Base-by-base conservation (phyloP, 2,329 filamentous ascomycete genomes). In the Scleromitrula shiraiana region DNA sequence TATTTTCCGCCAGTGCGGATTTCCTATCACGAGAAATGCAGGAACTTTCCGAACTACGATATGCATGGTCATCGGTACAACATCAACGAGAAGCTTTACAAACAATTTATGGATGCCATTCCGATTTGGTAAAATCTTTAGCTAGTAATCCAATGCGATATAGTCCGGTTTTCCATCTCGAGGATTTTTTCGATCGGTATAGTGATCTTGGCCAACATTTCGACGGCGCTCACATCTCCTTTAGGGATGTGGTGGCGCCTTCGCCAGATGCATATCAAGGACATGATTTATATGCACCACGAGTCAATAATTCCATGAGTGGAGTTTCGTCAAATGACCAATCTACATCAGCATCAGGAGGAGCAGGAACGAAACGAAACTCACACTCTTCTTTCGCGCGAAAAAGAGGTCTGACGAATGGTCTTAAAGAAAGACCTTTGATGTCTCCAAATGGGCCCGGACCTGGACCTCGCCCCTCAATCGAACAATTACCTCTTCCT, bases 141-240 rank as follows among this genome's bases (percentile, higher is more conserved):
- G 75, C 78, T 1, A 80, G 74, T 46, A 86, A 78, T 53, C 75
- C 81, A 0, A 82, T 86, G 74, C 72, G 85, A 8, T 88, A 88
- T 56, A 82, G 82, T 0, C 83, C 86, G 0, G 84, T 87, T 1
- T 91, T 93, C 59, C 86, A 93, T 52, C 76, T 90, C 12, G 88
- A 93, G 54, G 86, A 93, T 61, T 94, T 94, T 65, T 90, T 93
- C 57, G 86, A 93, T 57, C 76, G 88, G 23, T 95, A 95, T 51
- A 67, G 70, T 0, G 77, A 75, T 50, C 71, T 80, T 37, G 70
- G 72, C 1, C 72, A 75, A 0, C 69, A 70, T 5, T 86, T 93
- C 46, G 86, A 93, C 58, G 79, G 84, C 2, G 81, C 85, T 1
- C 85, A 89, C 59, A 71, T 91, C 30, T 83, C 77, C 14, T 77